Percentiles rank a stretch among this genome's conserved stretches.
phyloP scores from a whole-genome alignment of 2,329 filamentous ascomycete genomes.

The Talaromyces amestolkiae region DNA sequence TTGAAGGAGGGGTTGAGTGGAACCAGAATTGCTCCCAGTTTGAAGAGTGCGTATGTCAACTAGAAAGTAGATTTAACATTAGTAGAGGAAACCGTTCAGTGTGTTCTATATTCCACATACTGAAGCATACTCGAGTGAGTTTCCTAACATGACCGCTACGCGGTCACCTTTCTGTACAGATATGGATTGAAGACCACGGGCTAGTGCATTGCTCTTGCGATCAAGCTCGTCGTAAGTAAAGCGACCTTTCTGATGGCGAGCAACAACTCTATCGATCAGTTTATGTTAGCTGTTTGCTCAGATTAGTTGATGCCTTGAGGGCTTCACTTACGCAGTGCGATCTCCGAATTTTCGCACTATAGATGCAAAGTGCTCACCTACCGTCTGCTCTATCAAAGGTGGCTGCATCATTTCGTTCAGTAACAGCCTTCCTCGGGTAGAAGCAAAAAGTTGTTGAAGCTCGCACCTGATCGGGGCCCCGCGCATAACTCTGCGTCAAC shows the following conservation, averaged over 20 bases:
- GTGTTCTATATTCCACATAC: slow-evolving; percentile 42
- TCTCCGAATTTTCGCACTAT: slow-evolving; percentile 47
- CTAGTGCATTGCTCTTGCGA: slow-evolving; percentile 70
- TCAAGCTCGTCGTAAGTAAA: slow-evolving; percentile 77
- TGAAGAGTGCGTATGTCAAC: slow-evolving; percentile 82
- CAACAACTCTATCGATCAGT: slow-evolving; percentile 50
- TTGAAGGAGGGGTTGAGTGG: slow-evolving; percentile 92
- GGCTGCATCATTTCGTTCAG: slow-evolving; percentile 31
- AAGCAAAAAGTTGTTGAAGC: background rate
- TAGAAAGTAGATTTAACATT: slow-evolving; percentile 23
- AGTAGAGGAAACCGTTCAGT: background rate
- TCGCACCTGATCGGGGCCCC: slow-evolving; percentile 32
- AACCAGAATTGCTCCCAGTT: slow-evolving; percentile 85
- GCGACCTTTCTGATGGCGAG: slow-evolving; percentile 59
- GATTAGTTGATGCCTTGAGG: background rate
- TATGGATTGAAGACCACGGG: slow-evolving; percentile 64
- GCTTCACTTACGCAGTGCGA: slow-evolving; percentile 50
- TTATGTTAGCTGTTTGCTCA: background rate
- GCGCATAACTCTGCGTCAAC: slow-evolving; percentile 31
- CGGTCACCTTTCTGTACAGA: slow-evolving; percentile 80
- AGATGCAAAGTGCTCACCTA: slow-evolving; percentile 47
- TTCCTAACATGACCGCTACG: slow-evolving; percentile 83
- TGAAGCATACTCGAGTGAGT: slow-evolving; percentile 77
- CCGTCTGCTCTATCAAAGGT: slow-evolving; percentile 47
- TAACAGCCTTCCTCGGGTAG: background rate